Percentiles rank a stretch among this genome's conserved stretches.
phyloP scores from a whole-genome alignment of 805 yeast genomes.

The Clavispora fructus region DNA sequence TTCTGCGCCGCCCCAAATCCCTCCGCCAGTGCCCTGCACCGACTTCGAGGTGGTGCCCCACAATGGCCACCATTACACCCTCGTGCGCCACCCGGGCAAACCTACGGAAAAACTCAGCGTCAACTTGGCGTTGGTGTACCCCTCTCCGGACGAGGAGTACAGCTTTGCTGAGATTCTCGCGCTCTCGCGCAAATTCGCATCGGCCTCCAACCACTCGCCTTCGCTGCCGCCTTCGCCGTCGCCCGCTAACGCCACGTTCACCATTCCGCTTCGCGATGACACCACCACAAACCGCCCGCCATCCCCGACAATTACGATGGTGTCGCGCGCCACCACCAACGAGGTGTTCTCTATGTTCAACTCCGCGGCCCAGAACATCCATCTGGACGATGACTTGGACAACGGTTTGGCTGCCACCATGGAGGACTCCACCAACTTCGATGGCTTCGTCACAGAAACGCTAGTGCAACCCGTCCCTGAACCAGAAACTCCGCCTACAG shows the following conservation, averaged over 20 bases:
- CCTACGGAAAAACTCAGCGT: constrained; percentile 54
- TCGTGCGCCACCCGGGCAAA: constrained; percentile 52
- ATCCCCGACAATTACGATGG: constrained; percentile 77
- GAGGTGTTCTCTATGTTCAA: constrained; percentile 77
- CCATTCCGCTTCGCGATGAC: constrained; percentile 42
- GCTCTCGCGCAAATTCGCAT: neutral
- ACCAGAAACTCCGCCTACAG: constrained; percentile 27
- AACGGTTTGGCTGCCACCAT: constrained; percentile 6
- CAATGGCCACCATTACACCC: constrained; percentile 39
- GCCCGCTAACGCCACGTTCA: constrained; percentile 24
- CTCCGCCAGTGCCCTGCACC: neutral
- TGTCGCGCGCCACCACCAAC: constrained; percentile 66
- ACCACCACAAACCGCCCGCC: constrained; percentile 27
- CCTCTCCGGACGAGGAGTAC: constrained; percentile 42
- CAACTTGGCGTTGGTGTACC: constrained; percentile 55
- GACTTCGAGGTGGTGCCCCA: constrained; percentile 8
- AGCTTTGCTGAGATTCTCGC: constrained; percentile 66
- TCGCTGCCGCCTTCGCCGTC: neutral
- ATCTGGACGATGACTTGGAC: constrained; percentile 25
- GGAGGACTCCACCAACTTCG: constrained; percentile 30
- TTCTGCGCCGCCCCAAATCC: neutral
- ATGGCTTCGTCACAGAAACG: constrained; percentile 49
- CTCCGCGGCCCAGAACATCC: constrained; percentile 36
- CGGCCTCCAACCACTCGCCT: neutral
- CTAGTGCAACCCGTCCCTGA: constrained; percentile 2